Base-by-base conservation (phyloP, 176 grass and related monocot species). In the Calamus simplicifolius region DNA sequence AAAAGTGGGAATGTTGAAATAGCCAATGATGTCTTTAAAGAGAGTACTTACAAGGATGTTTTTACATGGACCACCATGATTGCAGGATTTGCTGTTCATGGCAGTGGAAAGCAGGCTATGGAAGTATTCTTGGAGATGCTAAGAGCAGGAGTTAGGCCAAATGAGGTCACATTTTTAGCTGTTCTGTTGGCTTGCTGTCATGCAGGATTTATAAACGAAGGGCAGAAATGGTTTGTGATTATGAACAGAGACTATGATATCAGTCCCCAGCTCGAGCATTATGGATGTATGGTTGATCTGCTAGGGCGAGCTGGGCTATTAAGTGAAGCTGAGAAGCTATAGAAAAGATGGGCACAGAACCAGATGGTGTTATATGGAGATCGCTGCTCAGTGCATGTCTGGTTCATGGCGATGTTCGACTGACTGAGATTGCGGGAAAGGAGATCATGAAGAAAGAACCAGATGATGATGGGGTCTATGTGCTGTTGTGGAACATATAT, bases 61-160 rank as follows among this genome's bases (percentile, higher is more conserved):
- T 89, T 81, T 63, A 80, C 85, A 8, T 89, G 81, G 77, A 89
- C 85, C 6, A 89, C 77, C 3, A 84, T 89, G 77, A 89, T 89
- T 5, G 80, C 73, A 5, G 69, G 77, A 35, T 89, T 74, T 62
- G 79, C 85, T 10, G 77, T 77, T 63, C 85, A 89, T 62, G 85
- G 80, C 4, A 48, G 77, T 52, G 85, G 80, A 29, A 52, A 15
- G 48, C 72, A 65, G 50, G 80, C 77, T 59, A 54, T 84, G 69
- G 57, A 89, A 17, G 64, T 89, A 31, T 89, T 84, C 64, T 58
- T 2, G 19, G 31, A 70, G 12, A 84, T 89, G 85, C 57, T 80
- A 58, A 70, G 48, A 31, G 73, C 77, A 54, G 77, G 73, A 18
- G 3, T 75, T 51, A 14, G 29, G 19, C 85, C 85, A 64, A 89